Base-by-base conservation (phyloP, 176 grass and related monocot species). In the Echinochloa phyllopogon region DNA sequence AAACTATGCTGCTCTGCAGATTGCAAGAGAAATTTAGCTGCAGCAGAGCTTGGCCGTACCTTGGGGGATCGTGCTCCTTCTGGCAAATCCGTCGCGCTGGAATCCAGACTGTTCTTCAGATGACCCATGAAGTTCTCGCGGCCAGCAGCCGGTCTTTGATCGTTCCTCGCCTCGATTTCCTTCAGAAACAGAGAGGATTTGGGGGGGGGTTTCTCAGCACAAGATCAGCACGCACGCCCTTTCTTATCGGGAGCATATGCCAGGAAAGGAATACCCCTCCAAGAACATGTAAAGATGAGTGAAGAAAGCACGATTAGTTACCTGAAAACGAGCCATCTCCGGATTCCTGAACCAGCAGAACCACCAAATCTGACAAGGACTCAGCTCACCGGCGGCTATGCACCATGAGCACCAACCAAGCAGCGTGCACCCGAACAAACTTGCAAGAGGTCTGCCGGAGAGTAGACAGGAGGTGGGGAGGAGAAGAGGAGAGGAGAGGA, bases 281-380 rank as follows among this genome's bases (percentile, higher is more conserved):
- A 47, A 50, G 29, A 84, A 58, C 24, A 75, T 9, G 50, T 62
- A 71, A 17, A 3, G 21, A 64, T 64, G 56, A 17, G 2, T 41
- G 53, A 59, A 3, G 6, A 59, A 51, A 62, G n/a, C 20, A 4
- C 0, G 42, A 29, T 0, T 0, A 33, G 66, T 53, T 79, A 90
- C 89, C 89, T 90, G 80, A 44, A 90, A 79, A 16, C 59, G 50
- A 42, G 80, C 73, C 88, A 83, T 86, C 83, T 52, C n/a, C 2
- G 0, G 59, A 57, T 62, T 68, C 23, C 8, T 42, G 38, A 27
- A 85, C 3, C 61, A 20, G 27, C 82, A 41, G n/a, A 72, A 25
- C 48, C 53, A 53, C 69, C 74, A 39, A 72, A 73, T 24, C 76
- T 24, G 29, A 7, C 72, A 44, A 49, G 2, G 75, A n/a, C 69